Evolutionary conservation across 139 green algal species (phyloP), one percentile per base, ranked within the genome.

Genomic region (Chlamydomonas asymmetrica): DNA sequence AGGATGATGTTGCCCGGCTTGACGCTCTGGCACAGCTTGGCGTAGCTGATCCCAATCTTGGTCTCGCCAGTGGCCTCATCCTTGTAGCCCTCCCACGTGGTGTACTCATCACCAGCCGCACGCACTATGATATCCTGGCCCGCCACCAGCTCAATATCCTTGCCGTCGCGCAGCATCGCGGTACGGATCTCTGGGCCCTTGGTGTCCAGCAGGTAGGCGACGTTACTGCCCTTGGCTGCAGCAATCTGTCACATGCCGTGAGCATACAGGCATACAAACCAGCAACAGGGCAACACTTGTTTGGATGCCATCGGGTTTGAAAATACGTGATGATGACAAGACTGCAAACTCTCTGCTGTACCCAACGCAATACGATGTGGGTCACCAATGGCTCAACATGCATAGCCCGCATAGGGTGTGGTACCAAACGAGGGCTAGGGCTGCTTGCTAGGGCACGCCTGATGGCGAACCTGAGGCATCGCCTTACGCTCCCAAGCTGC

Each of bases 111-210:
- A 38, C 88, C 88, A 37, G 88, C 89, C 4, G 84, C 88, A 64
- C 86, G 80, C 10, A 94, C 82, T 6, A 88, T 79, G 40, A 94
- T 84, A 35, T 75, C 10, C 81, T 86, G 81, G n/a, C 75, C 69
- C 29, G 67, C 67, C 20, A 40, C 67, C 63, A 87, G 64, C 52
- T 86, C 41, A 37, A 90, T 88, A 62, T 77, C 38, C 76, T 91
- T 84, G 66, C 66, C 70, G 52, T 76, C 83, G 18, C 50, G 60
- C 41, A 92, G 82, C 84, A 92, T 90, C 5, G 84, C 82, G 9
- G 82, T 92, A 50, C 87, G 85, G 52, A 92, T 87, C 76, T 92
- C 87, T 16, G 86, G 86, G 9, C 86, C 86, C 73, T 91, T 91
- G 54, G 85, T 91, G 81, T 92, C 87, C 52, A 93, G 81, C 52